Evolutionary conservation across 2,329 filamentous ascomycete species (phyloP).

Genomic region (Purpureocillium takamizusanense): DNA sequence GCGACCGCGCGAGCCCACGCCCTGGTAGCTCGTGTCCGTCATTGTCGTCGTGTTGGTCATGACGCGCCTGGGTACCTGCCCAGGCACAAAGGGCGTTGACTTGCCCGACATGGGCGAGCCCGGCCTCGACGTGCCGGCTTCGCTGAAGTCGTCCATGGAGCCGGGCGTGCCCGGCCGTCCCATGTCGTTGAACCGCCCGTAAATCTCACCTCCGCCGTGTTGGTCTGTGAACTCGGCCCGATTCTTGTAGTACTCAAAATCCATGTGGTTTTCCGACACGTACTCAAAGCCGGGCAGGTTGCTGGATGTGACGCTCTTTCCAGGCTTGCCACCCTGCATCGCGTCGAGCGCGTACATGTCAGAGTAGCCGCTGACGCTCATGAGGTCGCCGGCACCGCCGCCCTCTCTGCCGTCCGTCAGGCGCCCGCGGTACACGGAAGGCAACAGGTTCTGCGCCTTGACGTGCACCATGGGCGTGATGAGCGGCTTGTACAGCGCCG

Average conservation of each 20-base stretch:
- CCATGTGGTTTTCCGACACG: conserved; percentile 75
- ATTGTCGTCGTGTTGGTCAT: conserved; percentile 8
- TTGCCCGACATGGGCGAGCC: conserved; percentile 33
- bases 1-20: conserved; percentile 21
- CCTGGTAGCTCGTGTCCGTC: conserved; percentile 19
- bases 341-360: conserved; percentile 72
- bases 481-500: conserved; percentile 78
- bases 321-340: conserved; percentile 54
- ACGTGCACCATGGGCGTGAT: conserved; percentile 94
- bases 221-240: conserved; percentile 80
- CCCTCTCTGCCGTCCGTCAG: conserved; percentile 57
- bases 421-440: conserved; percentile 78
- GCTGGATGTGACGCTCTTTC: conserved; percentile 27
- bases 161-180: conserved; percentile 53
- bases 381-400: conserved; percentile 44
- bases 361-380: conserved; percentile 63
- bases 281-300: conserved; percentile 73
- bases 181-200: conserved; percentile 50
- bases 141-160: conserved; percentile 36
- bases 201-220: conserved; percentile 68
- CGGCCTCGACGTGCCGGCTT: conserved; percentile 34
- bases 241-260: conserved; percentile 89
- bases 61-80: conserved; percentile 15
- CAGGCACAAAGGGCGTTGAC: conserved; percentile 23
- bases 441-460: conserved; percentile 77